Conservation (phyloP, 352 stramenopile species). For the Globisporangium cederbergense region DNA sequence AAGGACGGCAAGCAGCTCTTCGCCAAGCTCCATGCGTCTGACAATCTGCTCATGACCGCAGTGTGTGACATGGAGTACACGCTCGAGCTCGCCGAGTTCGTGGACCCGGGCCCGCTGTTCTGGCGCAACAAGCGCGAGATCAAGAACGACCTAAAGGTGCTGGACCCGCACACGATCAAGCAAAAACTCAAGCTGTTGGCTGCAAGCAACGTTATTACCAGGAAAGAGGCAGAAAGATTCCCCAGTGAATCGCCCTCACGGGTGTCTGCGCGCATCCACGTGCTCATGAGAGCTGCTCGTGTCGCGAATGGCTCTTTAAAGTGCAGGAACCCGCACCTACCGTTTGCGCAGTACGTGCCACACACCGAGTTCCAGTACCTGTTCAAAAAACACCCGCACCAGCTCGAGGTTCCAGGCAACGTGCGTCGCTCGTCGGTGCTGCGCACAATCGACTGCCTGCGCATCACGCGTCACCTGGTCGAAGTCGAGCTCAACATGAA, state of each 20-base stretch:
- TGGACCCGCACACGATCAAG: constrained; percentile 44
- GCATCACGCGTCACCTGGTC: constrained; percentile 40
- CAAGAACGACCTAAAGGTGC: constrained; percentile 36
- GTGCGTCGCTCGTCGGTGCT: constrained; percentile 49
- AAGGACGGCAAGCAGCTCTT: constrained; percentile 40
- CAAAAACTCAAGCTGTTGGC: constrained; percentile 52
- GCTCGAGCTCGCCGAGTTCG: constrained; percentile 49
- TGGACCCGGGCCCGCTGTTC: constrained; percentile 51
- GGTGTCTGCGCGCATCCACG: constrained; percentile 51
- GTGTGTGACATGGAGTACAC: constrained; percentile 50
- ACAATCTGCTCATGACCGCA: constrained; percentile 61
- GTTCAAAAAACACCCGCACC: constrained; percentile 58
- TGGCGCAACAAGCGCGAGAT: constrained; percentile 47
- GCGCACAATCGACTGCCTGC: constrained; percentile 57
- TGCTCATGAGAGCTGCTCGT: constrained; percentile 34
- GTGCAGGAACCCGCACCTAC: constrained; percentile 24
- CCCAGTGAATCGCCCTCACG: constrained; percentile 33
- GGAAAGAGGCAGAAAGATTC: constrained; percentile 42
- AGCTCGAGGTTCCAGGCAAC: constrained; percentile 36
- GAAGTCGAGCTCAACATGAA: constrained; percentile 46
- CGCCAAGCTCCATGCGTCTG: constrained; percentile 49
- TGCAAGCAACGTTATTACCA: constrained; percentile 25
- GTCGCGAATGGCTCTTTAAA: constrained; percentile 19
- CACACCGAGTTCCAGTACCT: constrained; percentile 55
- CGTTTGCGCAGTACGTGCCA: constrained; percentile 43